Conservation (phyloP, 2,329 filamentous ascomycete species). For the Ceratocystis harringtonii region DNA sequence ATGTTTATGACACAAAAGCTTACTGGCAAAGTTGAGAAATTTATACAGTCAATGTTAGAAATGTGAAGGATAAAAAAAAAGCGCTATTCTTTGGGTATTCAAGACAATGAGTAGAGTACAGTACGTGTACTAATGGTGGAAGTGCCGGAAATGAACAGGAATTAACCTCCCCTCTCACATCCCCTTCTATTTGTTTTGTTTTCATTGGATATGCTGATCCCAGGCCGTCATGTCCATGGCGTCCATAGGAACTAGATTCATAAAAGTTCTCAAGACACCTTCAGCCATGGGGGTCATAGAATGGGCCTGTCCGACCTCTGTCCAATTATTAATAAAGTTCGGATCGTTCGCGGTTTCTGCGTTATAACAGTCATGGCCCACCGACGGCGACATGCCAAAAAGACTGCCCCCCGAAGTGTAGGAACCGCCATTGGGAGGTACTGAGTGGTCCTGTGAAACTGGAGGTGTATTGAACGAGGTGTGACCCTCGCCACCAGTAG, state of each 20-base stretch:
- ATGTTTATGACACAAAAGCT: background rate
- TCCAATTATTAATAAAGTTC: conserved; percentile 27
- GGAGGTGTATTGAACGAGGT: background rate
- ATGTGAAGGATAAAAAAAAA: no score
- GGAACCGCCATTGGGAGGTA: background rate
- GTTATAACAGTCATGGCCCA: conserved; percentile 4
- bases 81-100: background rate
- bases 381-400: background rate
- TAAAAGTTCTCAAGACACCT: conserved; percentile 40
- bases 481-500: background rate
- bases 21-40: no score
- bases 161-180: no score
- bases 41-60: background rate
- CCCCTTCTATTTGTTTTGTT: background rate
- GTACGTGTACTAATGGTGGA: background rate
- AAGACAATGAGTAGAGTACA: background rate
- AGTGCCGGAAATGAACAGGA: background rate
- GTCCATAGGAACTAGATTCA: conserved; percentile 46
- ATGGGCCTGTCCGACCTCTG: conserved; percentile 28
- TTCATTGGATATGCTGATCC: conserved; percentile 25
- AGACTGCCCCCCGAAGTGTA: background rate
- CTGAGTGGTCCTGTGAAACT: background rate
- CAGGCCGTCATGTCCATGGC: conserved; percentile 41
- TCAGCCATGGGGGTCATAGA: conserved; percentile 42
- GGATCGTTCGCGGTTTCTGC: conserved; percentile 18